These are phyloP conservation scores for Platanus orientalis DNA, from an alignment of 164 flowering plant genomes.

Conservation along the genomic window DNA sequence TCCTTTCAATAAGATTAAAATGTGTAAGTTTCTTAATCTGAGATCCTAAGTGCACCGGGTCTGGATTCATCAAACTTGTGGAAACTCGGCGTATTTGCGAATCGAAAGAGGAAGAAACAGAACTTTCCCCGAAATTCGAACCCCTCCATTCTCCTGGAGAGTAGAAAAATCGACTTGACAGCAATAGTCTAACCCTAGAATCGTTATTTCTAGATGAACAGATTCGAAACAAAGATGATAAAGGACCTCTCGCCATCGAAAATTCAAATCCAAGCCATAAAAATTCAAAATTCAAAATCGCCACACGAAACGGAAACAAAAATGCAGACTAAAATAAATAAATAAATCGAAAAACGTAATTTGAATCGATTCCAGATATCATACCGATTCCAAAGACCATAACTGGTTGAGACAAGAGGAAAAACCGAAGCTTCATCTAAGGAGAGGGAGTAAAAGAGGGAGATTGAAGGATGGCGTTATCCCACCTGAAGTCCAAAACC, in stretches of 20 bases:
- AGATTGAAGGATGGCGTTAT: no score
- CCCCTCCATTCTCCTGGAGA: slow-evolving; percentile 6
- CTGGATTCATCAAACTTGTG: slow-evolving; percentile 6
- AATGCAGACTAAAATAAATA: no score
- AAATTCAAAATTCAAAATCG: no score
- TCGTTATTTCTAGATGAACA: slow-evolving; percentile 24
- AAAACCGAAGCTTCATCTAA: no score
- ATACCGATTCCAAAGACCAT: no score
- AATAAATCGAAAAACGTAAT: no score
- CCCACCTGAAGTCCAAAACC: no score
- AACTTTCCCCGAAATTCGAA: slow-evolving; percentile 8
- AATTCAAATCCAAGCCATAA: not conserved
- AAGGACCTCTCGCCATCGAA: slow-evolving; percentile 52
- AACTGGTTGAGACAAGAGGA: no score
- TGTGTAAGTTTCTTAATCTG: slow-evolving; percentile 2
- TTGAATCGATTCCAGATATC: no score
- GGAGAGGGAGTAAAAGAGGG: no score
- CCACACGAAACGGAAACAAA: no score
- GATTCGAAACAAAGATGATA: slow-evolving; percentile 29
- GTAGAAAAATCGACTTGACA: slow-evolving; percentile 18
- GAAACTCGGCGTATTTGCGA: slow-evolving; percentile 16
- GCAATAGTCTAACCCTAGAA: slow-evolving; percentile 18
- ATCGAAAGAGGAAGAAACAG: slow-evolving; percentile 7
- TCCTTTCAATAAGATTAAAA: slow-evolving; percentile 10
- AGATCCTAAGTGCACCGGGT: not conserved